Evolutionary conservation across 208 protist genomes (phyloP), one percentile per base, ranked within the genome.

Genomic region (Trypanosomatidae sp.): DNA sequence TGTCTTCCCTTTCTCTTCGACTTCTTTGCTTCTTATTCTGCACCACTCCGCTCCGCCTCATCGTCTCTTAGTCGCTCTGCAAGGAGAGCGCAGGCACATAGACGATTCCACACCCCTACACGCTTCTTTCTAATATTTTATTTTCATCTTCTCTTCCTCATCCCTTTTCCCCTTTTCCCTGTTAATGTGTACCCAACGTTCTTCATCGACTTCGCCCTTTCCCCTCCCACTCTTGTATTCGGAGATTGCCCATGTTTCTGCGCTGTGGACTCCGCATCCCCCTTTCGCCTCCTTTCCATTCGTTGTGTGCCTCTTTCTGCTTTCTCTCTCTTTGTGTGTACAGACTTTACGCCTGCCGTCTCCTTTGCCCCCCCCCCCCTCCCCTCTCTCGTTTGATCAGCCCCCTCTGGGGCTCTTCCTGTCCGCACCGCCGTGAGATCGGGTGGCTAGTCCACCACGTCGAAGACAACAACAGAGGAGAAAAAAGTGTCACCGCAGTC

Each of bases 131-230:
- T 19, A 2, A 55, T 19, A 25, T 55, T 55, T 55, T 15, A 60
- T 28, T 60, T 5, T 8, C 10, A n/a, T 60, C 15, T 64, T 64
- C 58, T 66, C 25, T 44, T 17, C 64, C 15, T 67, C 46, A 68
- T 68, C 62, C 56, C 43, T 53, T 67, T 3, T 36, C 36, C 66
- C 41, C 9, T 60, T 70, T 62, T 59, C 50, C 30, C 44, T 39
- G 36, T 39, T 39, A 39, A 39, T 39, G 36, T 39, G 36, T 39
- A 39, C 36, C 36, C 36, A 6, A 39, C 36, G 36, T 39, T 39
- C 36, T 39, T 9, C 36, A 64, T 71, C 22, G 25, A 43, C 12
- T 10, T 64, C 33, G 30, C 13, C 39, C 5, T 44, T 22, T 43
- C 12, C 22, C 5, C 53, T 7, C n/a, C 12, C 30, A 22, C 33